Evolutionary conservation across 768 basidiomycete species (phyloP), one percentile per base, ranked within the genome.

Genomic region (Trametes punicea): DNA sequence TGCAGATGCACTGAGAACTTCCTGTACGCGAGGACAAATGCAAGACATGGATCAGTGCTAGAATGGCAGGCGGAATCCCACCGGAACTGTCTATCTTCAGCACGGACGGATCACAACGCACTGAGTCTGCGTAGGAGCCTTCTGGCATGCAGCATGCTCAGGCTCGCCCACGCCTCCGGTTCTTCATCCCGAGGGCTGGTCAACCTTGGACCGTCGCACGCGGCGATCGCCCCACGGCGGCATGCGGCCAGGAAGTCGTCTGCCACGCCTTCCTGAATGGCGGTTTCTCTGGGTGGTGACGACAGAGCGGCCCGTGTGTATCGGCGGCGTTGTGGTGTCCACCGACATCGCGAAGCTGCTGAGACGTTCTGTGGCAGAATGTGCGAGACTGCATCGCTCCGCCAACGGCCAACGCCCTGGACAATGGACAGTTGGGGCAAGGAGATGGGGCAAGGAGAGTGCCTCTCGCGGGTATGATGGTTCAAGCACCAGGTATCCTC

Each of bases 61-160:
- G n/a, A n/a, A n/a, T 15, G 29, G 2, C 6, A 3, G 16, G 33
- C 33, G n/a, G 21, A 31, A 26, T 26, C 41, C 41, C 31, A 34
- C 41, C 51, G 31, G 11, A 21, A 5, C 10, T 7, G 9, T 8
- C 31, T 53, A 45, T 46, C 44, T 44, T 29, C 30, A 53, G 33
- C 25, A 21, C 49, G 49, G 49, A 23, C 49, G 49, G 49, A 51
- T 51, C 49, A 51, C 21, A 39, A 29, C 18, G 18, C 26, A 29
- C 8, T n/a, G 25, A 4, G 21, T 38, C 10, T n/a, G 18, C 7
- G n/a, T 5, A 30, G 31, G 30, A 36, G 30, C 9, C 46, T 25
- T 34, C 46, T 34, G 15, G 47, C 47, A 48, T 34, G 38, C 47
- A 23, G 15, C 20, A 6, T 25, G 23, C 4, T 25, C 47, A 46